Evolutionary conservation across 2,329 filamentous ascomycete genomes (phyloP).

Genomic region (Pseudogymnoascus sp.): DNA sequence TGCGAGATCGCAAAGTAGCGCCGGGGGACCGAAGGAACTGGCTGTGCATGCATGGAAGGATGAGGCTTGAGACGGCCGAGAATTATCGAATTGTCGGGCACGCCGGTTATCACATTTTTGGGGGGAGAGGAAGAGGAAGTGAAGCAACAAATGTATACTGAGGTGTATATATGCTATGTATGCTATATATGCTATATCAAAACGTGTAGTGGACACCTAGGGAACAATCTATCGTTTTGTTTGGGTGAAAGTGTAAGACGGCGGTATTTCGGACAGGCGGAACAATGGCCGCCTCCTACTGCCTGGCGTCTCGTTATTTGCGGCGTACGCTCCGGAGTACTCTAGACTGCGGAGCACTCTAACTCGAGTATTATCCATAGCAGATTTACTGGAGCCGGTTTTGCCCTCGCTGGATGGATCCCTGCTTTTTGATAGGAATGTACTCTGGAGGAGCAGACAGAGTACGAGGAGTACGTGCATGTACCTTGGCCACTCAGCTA

Average conservation of each 20-base stretch:
- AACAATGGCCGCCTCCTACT: not conserved
- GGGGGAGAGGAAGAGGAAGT: not conserved
- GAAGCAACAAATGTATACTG: not conserved
- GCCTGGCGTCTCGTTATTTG: not conserved
- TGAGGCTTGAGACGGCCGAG: not conserved
- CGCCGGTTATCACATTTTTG: not conserved
- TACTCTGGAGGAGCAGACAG: not conserved
- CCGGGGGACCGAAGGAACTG: not conserved
- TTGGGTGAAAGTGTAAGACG: not conserved
- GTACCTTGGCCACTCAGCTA: too few relatives aligned
- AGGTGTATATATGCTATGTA: too few relatives aligned
- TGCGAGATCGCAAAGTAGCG: not conserved
- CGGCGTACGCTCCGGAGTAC: not conserved
- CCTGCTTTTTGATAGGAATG: not conserved
- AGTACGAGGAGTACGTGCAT: not conserved
- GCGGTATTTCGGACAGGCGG: not conserved
- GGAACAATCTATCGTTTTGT: not conserved
- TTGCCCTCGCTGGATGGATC: not conserved
- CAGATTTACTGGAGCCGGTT: conserved; percentile 3
- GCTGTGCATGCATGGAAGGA: not conserved
- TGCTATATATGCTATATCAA: conserved; percentile 1
- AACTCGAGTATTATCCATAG: not conserved
- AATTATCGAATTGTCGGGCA: not conserved
- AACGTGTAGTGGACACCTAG: not conserved
- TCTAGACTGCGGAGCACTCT: not conserved